Evolutionary conservation across 495 filamentous ascomycete genomes (phyloP).

Genomic region (Cercophora newfieldiana): DNA sequence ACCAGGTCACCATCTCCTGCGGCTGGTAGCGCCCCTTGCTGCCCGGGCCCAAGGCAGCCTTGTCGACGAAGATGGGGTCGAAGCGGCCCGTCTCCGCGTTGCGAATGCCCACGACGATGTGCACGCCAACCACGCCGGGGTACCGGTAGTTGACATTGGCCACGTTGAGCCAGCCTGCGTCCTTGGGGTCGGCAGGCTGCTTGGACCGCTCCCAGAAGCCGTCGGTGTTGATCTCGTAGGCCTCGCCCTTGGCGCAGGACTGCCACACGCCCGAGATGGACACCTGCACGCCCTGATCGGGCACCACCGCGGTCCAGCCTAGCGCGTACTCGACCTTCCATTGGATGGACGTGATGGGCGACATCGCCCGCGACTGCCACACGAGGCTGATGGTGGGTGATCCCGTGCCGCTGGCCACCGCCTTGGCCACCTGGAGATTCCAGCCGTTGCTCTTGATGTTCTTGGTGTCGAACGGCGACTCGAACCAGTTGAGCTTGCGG

Average conservation of each 20-base stretch:
- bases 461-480: neutral
- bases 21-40: conserved; percentile 4
- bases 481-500: conserved; percentile 16
- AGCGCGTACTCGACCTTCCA: conserved; percentile 8
- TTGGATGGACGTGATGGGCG: neutral
- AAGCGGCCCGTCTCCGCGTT: neutral
- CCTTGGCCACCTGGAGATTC: neutral
- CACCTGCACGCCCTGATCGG: neutral
- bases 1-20: conserved; percentile 11
- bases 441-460: neutral
- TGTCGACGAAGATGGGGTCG: conserved; percentile 3
- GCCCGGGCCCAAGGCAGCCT: neutral
- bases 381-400: neutral
- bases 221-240: conserved; percentile 4
- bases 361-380: conserved; percentile 1
- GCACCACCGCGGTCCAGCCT: conserved; percentile 1
- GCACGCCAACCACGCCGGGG: conserved; percentile 7
- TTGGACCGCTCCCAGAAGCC: conserved; percentile 4
- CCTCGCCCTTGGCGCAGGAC: conserved; percentile 4
- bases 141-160: conserved; percentile 11
- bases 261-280: neutral
- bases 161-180: conserved; percentile 11
- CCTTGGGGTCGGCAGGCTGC: neutral
- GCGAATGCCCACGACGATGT: conserved; percentile 7
- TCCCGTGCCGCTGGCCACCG: neutral